Evolutionary conservation across 1,139 yeast species (phyloP).

Genomic region (Protomyces inouyei): DNA sequence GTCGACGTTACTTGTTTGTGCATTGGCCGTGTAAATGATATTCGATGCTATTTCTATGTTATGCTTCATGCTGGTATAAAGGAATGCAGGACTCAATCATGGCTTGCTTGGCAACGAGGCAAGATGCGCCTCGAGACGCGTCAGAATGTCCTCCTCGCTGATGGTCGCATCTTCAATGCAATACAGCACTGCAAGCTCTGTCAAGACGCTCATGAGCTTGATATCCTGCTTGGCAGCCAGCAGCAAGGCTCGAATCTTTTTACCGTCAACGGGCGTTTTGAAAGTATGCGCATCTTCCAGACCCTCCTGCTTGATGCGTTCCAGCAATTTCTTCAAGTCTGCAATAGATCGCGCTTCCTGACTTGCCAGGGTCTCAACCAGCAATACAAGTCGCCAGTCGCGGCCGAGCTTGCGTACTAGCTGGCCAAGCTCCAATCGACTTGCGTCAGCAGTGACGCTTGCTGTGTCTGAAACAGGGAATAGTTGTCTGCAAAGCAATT

Average conservation of each 20-base stretch:
- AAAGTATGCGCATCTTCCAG: slow-evolving; percentile 6
- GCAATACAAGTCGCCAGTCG: slow-evolving; percentile 15
- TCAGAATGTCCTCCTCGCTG: slow-evolving; percentile 6
- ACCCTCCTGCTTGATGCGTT: background rate
- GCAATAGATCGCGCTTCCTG: background rate
- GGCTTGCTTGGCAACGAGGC: background rate
- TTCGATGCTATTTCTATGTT: background rate
- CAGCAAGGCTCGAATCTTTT: slow-evolving; percentile 13
- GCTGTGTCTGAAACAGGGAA: background rate
- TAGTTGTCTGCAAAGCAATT: background rate
- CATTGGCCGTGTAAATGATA: background rate
- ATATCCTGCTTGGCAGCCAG: background rate
- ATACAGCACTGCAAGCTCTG: slow-evolving; percentile 10
- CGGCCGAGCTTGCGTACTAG: slow-evolving; percentile 1
- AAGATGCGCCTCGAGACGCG: background rate
- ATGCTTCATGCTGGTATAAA: background rate
- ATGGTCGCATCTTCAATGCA: slow-evolving; percentile 4
- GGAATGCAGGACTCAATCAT: background rate
- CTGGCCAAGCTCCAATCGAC: slow-evolving; percentile 2
- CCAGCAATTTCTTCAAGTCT: slow-evolving; percentile 3
- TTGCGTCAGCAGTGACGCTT: background rate
- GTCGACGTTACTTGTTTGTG: background rate
- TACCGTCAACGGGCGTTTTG: slow-evolving; percentile 12
- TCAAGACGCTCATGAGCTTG: slow-evolving; percentile 20
- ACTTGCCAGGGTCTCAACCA: background rate